Base-by-base conservation (phyloP, 2,329 filamentous ascomycete species). In the Bipolaris zeicola region DNA sequence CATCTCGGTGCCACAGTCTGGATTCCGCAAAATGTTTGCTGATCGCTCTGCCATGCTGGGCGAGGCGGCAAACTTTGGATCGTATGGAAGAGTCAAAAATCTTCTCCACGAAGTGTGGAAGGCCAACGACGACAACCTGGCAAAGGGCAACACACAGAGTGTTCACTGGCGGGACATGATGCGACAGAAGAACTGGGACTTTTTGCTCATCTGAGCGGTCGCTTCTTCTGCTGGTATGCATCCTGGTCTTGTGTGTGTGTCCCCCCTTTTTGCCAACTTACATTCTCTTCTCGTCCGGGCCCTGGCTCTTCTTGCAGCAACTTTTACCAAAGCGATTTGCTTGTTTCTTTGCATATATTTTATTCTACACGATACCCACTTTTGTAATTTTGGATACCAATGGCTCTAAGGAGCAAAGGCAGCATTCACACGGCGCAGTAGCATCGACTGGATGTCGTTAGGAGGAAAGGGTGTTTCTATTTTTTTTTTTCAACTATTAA, bases 81-180 rank as follows among this genome's bases (percentile, higher is more conserved):
- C 90, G 63, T 95, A 97, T 71, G 92, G 92, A 64, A 88, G 91
- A 61, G 89, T 96, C 74, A 85, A 86, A 66, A 87, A 86, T 60
- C 82, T 99, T 20, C 81, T 99, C 41, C 83, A 85, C 61, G 91
- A 96, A 78, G 86, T 94, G 28, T 99, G 95, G 95, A 76, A 78
- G 38, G 80, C 86, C 64, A 88, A 91, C 72, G 90, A 93, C 74
- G 87, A 87, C 66, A 83, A 77, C 65, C 75, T 77, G 43, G 72
- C 74, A 66, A 73, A 78, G 79, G 77, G 78, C 66, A 76, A 76
- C 63, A 77, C 71, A 66, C 87, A 86, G 73, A 89, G 89, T 80
- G 86, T 96, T 78, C 92, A 93, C 87, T 98, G 94, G 94, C 85
- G 94, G 80, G 91, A 96, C 79, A 86, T 94, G 74, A 96, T 97